Evolutionary conservation across 176 grass and related monocot species (phyloP).

Genomic region (Alopecurus myosuroides): DNA sequence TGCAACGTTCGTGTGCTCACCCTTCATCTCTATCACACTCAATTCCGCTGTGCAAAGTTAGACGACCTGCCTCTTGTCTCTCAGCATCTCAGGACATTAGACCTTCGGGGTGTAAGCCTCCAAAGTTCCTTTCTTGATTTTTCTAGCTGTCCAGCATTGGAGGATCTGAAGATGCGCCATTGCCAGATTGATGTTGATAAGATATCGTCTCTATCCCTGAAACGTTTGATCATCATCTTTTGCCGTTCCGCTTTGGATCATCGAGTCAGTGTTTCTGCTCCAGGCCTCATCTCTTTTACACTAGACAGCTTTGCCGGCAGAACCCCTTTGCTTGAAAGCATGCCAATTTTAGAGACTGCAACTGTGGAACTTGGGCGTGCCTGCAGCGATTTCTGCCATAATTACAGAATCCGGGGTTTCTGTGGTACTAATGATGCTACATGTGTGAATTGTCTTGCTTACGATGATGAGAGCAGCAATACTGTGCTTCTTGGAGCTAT

Average conservation of each 20-base stretch:
- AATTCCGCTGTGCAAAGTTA: not conserved
- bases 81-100: not conserved
- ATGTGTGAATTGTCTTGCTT: not conserved
- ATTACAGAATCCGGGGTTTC: not conserved
- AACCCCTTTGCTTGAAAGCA: not conserved
- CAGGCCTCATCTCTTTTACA: not conserved
- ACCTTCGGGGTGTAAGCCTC: not conserved
- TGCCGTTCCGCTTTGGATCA: not conserved
- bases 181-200: not conserved
- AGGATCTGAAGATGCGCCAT: not conserved
- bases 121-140: not conserved
- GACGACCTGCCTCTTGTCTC: not conserved
- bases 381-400: not conserved
- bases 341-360: not conserved
- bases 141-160: not conserved
- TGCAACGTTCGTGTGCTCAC: not conserved
- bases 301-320: not conserved
- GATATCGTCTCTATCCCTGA: slow-evolving; percentile 3
- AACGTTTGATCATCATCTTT: not conserved
- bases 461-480: not conserved
- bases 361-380: not conserved
- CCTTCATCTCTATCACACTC: not conserved
- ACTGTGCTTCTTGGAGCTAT: slow-evolving; percentile 10
- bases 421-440: not conserved
- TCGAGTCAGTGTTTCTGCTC: not conserved